These are phyloP conservation scores for Porcisia deanei DNA, from an alignment of 208 protist species.

Conservation along the genomic window DNA sequence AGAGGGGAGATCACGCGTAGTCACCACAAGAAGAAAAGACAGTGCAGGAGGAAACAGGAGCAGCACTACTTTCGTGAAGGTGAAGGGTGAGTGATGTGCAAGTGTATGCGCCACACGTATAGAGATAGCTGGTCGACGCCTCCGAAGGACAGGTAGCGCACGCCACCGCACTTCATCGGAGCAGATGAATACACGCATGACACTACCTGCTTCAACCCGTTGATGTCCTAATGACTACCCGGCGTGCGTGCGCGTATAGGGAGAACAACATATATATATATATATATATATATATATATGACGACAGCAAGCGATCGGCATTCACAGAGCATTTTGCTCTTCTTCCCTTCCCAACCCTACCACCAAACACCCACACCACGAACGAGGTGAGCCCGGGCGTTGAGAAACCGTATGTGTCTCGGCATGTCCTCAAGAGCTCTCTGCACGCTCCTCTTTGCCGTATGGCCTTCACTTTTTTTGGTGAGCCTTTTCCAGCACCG, in stretches of 20 bases:
- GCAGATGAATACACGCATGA: neutral
- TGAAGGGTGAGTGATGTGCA: neutral
- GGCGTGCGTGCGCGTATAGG: neutral
- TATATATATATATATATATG: too few species aligned
- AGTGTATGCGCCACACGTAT: neutral
- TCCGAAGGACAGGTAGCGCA: neutral
- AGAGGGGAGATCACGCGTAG: neutral
- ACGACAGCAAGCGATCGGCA: neutral
- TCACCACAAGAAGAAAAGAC: neutral
- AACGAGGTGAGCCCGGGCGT: neutral
- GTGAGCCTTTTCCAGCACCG: conserved; percentile 41
- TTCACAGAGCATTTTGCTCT: neutral
- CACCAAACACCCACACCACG: neutral
- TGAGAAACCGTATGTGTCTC: neutral
- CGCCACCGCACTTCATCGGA: neutral
- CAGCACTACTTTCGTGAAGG: neutral
- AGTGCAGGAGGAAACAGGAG: too few species aligned
- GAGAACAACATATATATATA: neutral
- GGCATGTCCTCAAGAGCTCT: neutral
- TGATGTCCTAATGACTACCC: neutral
- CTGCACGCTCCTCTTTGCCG: neutral
- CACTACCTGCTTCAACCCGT: neutral
- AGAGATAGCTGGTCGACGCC: neutral
- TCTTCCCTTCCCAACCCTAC: neutral
- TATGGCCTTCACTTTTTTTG: conserved; percentile 20